These are phyloP conservation scores for Colletotrichum sojae DNA, from an alignment of 2,329 filamentous ascomycete genomes.

Conservation along the genomic window DNA sequence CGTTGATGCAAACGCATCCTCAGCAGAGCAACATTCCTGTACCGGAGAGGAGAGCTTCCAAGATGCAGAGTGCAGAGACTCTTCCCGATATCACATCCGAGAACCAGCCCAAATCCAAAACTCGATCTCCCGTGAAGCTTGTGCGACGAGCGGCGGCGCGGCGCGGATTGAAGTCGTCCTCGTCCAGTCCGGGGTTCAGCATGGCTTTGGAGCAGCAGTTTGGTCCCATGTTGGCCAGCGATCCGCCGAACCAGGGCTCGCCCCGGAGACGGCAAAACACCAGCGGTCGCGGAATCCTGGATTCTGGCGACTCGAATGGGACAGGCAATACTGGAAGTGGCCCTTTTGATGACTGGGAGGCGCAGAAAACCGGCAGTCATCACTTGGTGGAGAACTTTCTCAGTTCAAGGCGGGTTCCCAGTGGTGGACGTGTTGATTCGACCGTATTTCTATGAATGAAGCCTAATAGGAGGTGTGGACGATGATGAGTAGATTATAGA, in stretches of 20 bases:
- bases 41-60: neutral
- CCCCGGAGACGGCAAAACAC: neutral
- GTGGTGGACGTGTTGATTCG: constrained; percentile 53
- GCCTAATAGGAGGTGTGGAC: too few relatives aligned
- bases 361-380: constrained; percentile 60
- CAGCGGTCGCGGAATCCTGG: neutral
- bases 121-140: constrained; percentile 34
- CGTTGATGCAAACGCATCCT: constrained; percentile 11
- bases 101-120: neutral
- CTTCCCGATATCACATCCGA: constrained; percentile 5
- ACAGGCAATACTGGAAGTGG: neutral
- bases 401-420: constrained; percentile 61
- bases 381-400: constrained; percentile 70
- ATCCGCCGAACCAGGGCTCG: constrained; percentile 6
- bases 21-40: constrained; percentile 23
- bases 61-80: constrained; percentile 10
- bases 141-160: constrained; percentile 11
- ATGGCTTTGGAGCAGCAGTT: constrained; percentile 22
- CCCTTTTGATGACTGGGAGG: constrained; percentile 43
- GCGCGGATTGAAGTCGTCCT: constrained; percentile 7
- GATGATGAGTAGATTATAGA: too few relatives aligned
- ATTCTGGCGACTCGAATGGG: constrained; percentile 11
- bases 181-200: constrained; percentile 32
- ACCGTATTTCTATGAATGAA: constrained; percentile 49
- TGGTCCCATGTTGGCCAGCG: constrained; percentile 4